Evolutionary conservation across 768 basidiomycete genomes (phyloP).

Genomic region (Ramaria sp.): DNA sequence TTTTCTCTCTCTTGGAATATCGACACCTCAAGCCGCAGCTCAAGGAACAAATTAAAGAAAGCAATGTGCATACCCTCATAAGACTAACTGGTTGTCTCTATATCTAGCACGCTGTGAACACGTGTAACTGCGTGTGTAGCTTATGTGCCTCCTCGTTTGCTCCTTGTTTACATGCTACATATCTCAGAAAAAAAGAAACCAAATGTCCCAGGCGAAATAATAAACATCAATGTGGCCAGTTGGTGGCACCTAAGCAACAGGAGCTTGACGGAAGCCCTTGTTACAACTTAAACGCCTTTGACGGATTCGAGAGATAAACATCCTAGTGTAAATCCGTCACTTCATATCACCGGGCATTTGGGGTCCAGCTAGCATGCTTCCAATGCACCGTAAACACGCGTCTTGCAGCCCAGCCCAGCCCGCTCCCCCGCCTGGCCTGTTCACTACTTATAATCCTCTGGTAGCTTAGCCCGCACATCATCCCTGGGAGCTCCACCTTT

Average conservation of each 20-base stretch:
- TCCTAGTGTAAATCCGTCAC: background rate
- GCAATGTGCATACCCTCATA: background rate
- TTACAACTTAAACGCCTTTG: background rate
- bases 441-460: background rate
- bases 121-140: background rate
- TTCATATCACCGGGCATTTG: constrained; percentile 2
- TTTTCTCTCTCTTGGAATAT: background rate
- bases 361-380: background rate
- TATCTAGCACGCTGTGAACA: background rate
- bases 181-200: background rate
- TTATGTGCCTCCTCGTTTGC: background rate
- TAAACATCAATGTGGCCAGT: background rate
- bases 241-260: background rate
- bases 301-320: background rate
- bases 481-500: background rate
- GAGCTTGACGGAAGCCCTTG: background rate
- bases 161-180: background rate
- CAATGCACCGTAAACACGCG: background rate
- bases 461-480: background rate
- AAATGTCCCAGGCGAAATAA: background rate
- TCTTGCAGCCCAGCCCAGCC: background rate
- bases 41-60: background rate
- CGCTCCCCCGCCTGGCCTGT: background rate
- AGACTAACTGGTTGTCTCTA: background rate
- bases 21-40: too few relatives aligned